phyloP scores from a whole-genome alignment of 805 yeast species.

The Cephaloascus fragrans region DNA sequence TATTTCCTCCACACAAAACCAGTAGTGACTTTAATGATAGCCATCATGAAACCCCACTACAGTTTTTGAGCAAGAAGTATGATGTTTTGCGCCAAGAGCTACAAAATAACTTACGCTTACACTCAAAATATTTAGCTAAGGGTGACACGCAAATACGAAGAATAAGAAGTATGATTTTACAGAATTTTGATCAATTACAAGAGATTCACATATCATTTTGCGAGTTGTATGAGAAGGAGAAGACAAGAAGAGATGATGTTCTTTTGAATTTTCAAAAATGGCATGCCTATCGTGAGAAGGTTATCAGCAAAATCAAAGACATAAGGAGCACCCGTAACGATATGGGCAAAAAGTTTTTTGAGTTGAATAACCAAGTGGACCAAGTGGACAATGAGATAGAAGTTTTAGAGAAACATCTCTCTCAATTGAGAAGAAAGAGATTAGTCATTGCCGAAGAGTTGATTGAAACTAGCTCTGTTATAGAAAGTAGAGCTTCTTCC shows the following conservation, averaged over 20 bases:
- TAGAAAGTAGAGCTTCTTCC: constrained; percentile 37
- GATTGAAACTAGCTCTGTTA: constrained; percentile 34
- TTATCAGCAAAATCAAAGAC: constrained; percentile 23
- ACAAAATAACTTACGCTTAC: constrained; percentile 12
- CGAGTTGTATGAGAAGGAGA: constrained; percentile 34
- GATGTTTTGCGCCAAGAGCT: constrained; percentile 12
- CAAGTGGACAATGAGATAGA: constrained; percentile 26
- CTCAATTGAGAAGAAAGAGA: constrained; percentile 21
- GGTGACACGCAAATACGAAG: constrained; percentile 23
- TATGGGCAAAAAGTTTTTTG: constrained; percentile 30
- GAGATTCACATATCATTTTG: constrained; percentile 32
- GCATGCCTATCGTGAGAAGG: constrained; percentile 25
- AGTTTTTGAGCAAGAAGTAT: constrained; percentile 20
- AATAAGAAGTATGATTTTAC: constrained; percentile 17
- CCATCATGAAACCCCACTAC: constrained; percentile 18
- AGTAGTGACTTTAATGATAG: no score
- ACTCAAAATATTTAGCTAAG: constrained; percentile 13
- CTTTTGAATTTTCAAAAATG: constrained; percentile 22
- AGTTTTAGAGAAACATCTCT: constrained; percentile 23
- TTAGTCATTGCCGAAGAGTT: constrained; percentile 25
- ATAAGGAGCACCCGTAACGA: constrained; percentile 28
- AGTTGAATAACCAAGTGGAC: constrained; percentile 20
- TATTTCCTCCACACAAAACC: no score
- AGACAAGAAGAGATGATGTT: constrained; percentile 14
- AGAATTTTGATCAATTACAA: constrained; percentile 24